Percentiles rank a stretch among this genome's conserved stretches.
phyloP scores from a whole-genome alignment of 306 rosid genomes.

The Fagus sylvatica region DNA sequence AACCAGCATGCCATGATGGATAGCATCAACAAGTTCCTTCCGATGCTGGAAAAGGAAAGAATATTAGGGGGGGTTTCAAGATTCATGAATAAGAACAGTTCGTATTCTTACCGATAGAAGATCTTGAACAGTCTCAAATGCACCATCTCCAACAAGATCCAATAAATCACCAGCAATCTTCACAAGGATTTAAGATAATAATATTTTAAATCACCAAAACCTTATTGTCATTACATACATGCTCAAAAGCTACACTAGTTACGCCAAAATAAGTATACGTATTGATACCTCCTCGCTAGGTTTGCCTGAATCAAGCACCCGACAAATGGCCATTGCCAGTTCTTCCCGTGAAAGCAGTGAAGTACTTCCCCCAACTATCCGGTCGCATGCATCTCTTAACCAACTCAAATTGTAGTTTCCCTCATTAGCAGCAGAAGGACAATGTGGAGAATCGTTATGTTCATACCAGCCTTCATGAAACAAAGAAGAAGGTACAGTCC shows the following conservation, averaged over 20 bases:
- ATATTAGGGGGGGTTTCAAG: background rate
- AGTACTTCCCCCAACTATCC: slow-evolving; percentile 44
- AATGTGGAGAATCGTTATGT: slow-evolving; percentile 18
- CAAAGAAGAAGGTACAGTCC: slow-evolving; percentile 38
- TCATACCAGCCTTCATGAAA: slow-evolving; percentile 44
- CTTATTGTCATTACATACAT: slow-evolving; percentile 6
- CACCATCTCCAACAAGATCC: slow-evolving; percentile 93
- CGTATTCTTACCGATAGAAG: slow-evolving; percentile 65
- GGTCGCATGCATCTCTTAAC: slow-evolving; percentile 82
- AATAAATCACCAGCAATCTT: slow-evolving; percentile 91
- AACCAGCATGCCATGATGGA: slow-evolving; percentile 68
- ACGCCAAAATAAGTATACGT: slow-evolving; percentile 12
- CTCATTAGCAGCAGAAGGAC: slow-evolving; percentile 33
- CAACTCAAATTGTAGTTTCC: slow-evolving; percentile 55
- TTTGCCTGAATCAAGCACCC: slow-evolving; percentile 87
- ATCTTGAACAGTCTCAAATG: slow-evolving; percentile 86
- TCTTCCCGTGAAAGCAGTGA: slow-evolving; percentile 73
- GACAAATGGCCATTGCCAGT: slow-evolving; percentile 88
- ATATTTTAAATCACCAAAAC: slow-evolving; percentile 23
- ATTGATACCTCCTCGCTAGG: slow-evolving; percentile 88
- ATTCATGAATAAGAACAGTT: slow-evolving; percentile 6
- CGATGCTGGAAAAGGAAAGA: slow-evolving; percentile 59
- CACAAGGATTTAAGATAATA: slow-evolving; percentile 25
- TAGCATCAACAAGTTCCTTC: slow-evolving; percentile 74
- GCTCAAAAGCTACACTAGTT: background rate